Evolutionary conservation across 305 asterid genomes (phyloP), one percentile per base, ranked within the genome.

Genomic region (Ilex paraguariensis): DNA sequence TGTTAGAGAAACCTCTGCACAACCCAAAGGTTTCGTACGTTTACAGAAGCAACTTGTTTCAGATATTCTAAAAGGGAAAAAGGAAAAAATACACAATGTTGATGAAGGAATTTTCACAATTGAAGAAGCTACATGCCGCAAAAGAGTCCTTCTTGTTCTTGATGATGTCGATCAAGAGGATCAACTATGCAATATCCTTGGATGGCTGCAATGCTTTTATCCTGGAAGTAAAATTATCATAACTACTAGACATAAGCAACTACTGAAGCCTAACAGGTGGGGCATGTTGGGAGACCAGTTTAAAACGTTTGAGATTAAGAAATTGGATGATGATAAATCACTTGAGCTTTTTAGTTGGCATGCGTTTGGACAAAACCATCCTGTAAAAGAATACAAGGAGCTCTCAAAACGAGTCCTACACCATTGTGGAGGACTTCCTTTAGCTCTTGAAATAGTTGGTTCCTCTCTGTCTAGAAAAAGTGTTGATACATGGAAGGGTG

Each of bases 381-480:
- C 79, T 3, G 12, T 17, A 14, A 64, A 69, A 65, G 49, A 45
- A 52, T 58, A 64, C 17, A 40, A 6, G 50, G 60, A 56, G 53
- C 51, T 55, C 16, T 64, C 79, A 13, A 12, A 56, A 30, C 45
- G 55, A 31, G 53, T 57, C 28, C n/a, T 66, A 17, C 12, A 32
- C n/a, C 64, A 58, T 51, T 69, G 75, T 14, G 50, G 64, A 21
- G 79, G 75, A 31, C 61, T 69, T 69, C 79, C 79, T 0, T 69
- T 74, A 57, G 74, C 75, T 36, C 75, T 74, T 69, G 53, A 65
- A 52, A 71, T 64, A 31, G 42, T 74, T 33, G 75, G 79, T 14
- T 61, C 63, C 8, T 69, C 59, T 53, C 56, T 74, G n/a, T 70
- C 45, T 10, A 55, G 65, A 13, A 62, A 39, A 60, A 32, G 3